A percentile compares a stretch with the other conserved stretches of the same genome.
phyloP scores from a whole-genome alignment of 768 basidiomycete genomes.

The Calocybe gangraenosa region DNA sequence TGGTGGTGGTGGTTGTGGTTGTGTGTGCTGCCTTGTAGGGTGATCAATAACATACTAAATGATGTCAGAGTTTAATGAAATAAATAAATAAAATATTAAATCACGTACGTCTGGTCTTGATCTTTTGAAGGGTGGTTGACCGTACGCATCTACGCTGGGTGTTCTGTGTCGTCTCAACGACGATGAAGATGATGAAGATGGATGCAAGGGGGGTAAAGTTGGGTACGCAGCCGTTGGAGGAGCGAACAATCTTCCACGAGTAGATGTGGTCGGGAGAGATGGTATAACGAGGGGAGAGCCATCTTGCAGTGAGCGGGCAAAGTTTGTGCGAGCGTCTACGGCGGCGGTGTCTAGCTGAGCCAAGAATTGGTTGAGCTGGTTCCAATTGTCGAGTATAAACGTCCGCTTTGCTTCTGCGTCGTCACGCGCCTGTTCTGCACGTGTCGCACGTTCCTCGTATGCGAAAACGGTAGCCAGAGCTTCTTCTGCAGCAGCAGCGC shows the following conservation, averaged over 20 bases:
- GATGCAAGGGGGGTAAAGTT: conserved; percentile 33
- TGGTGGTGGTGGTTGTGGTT: background rate
- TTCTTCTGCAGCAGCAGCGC: conserved; percentile 17
- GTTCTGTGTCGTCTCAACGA: conserved; percentile 27
- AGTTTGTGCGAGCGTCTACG: conserved; percentile 46
- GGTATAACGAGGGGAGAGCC: no score
- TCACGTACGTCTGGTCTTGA: conserved; percentile 21
- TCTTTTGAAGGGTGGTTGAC: conserved; percentile 49
- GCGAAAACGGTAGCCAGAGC: conserved; percentile 35
- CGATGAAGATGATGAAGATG: conserved; percentile 34
- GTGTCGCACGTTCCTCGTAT: conserved; percentile 44
- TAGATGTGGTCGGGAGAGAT: no score
- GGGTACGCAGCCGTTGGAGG: conserved; percentile 25
- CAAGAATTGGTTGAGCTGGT: conserved; percentile 46
- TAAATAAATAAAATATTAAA: conserved; percentile 3
- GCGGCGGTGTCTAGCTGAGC: conserved; percentile 38
- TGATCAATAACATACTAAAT: background rate
- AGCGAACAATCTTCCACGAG: background rate
- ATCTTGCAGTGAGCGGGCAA: conserved; percentile 13
- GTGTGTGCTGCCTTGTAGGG: background rate
- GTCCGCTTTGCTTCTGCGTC: conserved; percentile 47
- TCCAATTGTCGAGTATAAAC: conserved; percentile 45
- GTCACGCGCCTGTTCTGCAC: conserved; percentile 50
- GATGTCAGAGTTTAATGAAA: background rate
- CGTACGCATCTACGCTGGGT: conserved; percentile 32